Evolutionary conservation across 306 rosid genomes (phyloP).

Genomic region (Dalbergia cochinchinensis): DNA sequence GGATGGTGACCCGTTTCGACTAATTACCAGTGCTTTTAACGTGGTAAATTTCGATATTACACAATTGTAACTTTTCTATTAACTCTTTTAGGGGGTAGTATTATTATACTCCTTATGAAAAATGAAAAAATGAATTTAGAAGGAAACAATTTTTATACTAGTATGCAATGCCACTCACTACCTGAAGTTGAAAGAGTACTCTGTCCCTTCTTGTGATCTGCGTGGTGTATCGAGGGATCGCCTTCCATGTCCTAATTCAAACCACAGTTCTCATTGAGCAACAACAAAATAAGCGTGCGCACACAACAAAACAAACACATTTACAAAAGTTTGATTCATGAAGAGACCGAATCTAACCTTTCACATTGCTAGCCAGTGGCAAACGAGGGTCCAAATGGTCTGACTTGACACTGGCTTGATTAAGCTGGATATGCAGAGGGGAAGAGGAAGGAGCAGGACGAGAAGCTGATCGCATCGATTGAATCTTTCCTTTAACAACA

Average conservation of each 20-base stretch:
- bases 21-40: too few species aligned
- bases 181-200: constrained; percentile 51
- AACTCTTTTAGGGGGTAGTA: too few species aligned
- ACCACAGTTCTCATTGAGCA: constrained; percentile 31
- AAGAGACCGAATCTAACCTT: constrained; percentile 56
- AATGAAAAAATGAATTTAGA: not conserved
- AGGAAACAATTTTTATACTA: not conserved
- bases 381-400: constrained; percentile 45
- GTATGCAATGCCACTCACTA: constrained; percentile 1
- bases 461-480: constrained; percentile 79
- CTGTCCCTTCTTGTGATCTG: constrained; percentile 48
- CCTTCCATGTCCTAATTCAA: constrained; percentile 52
- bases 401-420: constrained; percentile 43
- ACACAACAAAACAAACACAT: not conserved
- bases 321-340: not conserved
- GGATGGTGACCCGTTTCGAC: too few species aligned
- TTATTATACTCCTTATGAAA: too few species aligned
- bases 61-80: too few species aligned
- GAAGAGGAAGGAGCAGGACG: constrained; percentile 79
- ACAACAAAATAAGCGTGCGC: not conserved
- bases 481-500: constrained; percentile 76
- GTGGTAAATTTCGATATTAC: too few species aligned
- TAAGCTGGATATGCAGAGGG: constrained; percentile 54
- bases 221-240: constrained; percentile 44
- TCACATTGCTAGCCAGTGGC: constrained; percentile 19